Conservation (phyloP, 495 filamentous ascomycete genomes). For the Hypoxylon lienhwacheense region DNA sequence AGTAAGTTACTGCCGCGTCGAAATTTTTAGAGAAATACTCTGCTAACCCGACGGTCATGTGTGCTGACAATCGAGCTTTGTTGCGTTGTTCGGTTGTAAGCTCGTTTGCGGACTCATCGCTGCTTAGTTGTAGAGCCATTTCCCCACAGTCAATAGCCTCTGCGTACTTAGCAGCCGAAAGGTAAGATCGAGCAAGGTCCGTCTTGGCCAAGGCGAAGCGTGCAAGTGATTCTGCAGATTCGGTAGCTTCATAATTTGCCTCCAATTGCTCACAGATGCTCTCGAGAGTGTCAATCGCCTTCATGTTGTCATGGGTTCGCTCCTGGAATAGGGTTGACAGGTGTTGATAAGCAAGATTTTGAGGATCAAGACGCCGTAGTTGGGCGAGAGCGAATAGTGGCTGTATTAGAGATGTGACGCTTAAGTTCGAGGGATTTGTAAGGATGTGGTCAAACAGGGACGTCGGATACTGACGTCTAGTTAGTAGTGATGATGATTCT, state of each 20-base stretch:
- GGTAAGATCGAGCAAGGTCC: conserved; percentile 77
- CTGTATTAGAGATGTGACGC: conserved; percentile 59
- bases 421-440: conserved; percentile 54
- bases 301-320: conserved; percentile 65
- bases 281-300: conserved; percentile 67
- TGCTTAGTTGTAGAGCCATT: conserved; percentile 69
- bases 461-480: conserved; percentile 74
- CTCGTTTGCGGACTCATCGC: conserved; percentile 58
- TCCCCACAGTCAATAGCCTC: conserved; percentile 73
- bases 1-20: conserved; percentile 71
- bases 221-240: conserved; percentile 70
- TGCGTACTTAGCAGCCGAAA: conserved; percentile 65
- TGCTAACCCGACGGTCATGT: conserved; percentile 82
- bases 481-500: conserved; percentile 66
- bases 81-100: conserved; percentile 55
- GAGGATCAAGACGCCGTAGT: conserved; percentile 65
- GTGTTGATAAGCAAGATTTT: conserved; percentile 70
- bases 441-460: conserved; percentile 79
- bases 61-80: conserved; percentile 76
- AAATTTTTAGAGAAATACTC: conserved; percentile 67
- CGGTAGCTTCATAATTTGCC: conserved; percentile 77
- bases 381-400: conserved; percentile 90
- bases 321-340: conserved; percentile 81
- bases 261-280: conserved; percentile 69
- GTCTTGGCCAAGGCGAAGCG: conserved; percentile 82